Evolutionary conservation across 2,329 filamentous ascomycete genomes (phyloP), one percentile per base, ranked within the genome.

Genomic region (Davidsoniella neocaledoniae): DNA sequence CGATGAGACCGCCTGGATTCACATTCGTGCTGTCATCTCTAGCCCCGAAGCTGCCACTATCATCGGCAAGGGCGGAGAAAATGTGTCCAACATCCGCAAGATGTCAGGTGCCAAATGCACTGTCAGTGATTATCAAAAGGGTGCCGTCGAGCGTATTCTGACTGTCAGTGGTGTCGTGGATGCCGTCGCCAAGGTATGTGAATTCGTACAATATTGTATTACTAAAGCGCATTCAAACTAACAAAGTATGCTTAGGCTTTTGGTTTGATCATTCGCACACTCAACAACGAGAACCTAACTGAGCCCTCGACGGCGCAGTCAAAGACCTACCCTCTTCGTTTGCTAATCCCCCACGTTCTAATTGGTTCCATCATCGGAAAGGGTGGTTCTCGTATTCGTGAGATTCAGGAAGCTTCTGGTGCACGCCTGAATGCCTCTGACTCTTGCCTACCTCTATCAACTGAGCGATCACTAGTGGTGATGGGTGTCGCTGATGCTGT

Each of bases 281-380:
- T 98, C 55, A 98, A 98, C 74, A 94, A 96, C 61, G 91, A 98
- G 68, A 84, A 87, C 33, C 75, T 98, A 48, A 81, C 86, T 58
- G 76, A 86, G 60, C 72, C 91, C 38, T 98, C 91, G 10, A 94
- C 83, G 53, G 81, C 87, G 48, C 86, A 93, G 57, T 96, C 90
- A 54, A 96, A 95, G 75, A 94, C 90, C 1, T 98, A 98, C 59
- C 91, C 91, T 54, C 80, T 98, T 49, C 87, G 91, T 58, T 79
- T 98, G 46, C 78, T 98, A 50, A 86, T 98, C 58, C 91, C 91
- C 16, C 91, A 96, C 62, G 91, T 98, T 59, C 76, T 98, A 52
- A 98, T 98, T 59, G 91, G 91, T 48, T 95, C 90, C 54, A 96
- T 98, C 66, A 98, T 98, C 65, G 91, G 91, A 60, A 98, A 98